These are phyloP conservation scores for Blastobotrys malaysiensis DNA, from an alignment of 1,139 yeast species.

Conservation along the genomic window DNA sequence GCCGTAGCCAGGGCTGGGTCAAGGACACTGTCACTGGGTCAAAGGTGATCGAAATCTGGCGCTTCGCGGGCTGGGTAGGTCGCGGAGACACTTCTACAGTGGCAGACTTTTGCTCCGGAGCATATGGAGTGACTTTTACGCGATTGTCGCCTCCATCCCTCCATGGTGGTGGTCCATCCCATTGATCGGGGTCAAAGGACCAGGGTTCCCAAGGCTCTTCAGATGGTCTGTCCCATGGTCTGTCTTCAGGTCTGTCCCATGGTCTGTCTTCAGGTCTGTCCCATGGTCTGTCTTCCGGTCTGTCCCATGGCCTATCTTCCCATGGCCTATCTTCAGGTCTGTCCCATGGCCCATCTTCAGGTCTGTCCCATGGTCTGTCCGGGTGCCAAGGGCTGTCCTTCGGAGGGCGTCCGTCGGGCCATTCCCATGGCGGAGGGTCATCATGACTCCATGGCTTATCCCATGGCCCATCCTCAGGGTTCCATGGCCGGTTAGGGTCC, in stretches of 20 bases:
- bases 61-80: not conserved
- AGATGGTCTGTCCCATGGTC: too few relatives aligned
- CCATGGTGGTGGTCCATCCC: not conserved
- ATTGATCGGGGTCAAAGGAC: not conserved
- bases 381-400: too few relatives aligned
- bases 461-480: not conserved
- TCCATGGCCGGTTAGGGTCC: not conserved
- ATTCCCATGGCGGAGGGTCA: too few relatives aligned
- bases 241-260: too few relatives aligned
- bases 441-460: too few relatives aligned
- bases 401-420: too few relatives aligned
- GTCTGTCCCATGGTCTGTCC: too few relatives aligned
- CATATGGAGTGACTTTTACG: not conserved
- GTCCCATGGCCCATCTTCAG: not conserved
- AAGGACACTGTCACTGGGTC: not conserved
- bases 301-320: too few relatives aligned
- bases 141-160: not conserved
- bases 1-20: not conserved
- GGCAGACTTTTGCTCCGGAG: not conserved
- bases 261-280: too few relatives aligned
- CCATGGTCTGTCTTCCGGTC: too few relatives aligned
- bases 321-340: too few relatives aligned
- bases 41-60: not conserved
- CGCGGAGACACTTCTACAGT: not conserved
- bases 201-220: not conserved